These are phyloP conservation scores for Colletotrichum caudatum DNA, from an alignment of 2,329 filamentous ascomycete genomes.

Conservation along the genomic window DNA sequence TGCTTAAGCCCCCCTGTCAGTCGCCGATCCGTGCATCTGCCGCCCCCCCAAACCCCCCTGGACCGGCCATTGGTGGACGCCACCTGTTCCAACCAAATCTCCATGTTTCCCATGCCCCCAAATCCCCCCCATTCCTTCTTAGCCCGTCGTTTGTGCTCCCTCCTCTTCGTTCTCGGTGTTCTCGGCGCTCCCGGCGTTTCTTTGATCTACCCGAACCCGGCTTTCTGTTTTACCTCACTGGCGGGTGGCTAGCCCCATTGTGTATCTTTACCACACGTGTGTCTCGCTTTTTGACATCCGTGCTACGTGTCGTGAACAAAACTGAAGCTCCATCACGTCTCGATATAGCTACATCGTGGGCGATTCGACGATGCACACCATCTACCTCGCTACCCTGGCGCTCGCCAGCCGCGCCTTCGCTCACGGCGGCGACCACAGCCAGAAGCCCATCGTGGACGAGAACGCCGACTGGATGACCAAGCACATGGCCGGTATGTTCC, in stretches of 20 bases:
- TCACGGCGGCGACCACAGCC: constrained; percentile 63
- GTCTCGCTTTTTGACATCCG: background rate
- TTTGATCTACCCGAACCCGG: background rate
- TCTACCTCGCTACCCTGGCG: constrained; percentile 41
- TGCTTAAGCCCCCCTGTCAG: constrained; percentile 29
- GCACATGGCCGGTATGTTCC: constrained; percentile 72
- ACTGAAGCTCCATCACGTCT: background rate
- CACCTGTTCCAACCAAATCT: constrained; percentile 37
- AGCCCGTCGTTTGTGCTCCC: background rate
- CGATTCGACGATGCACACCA: constrained; percentile 16
- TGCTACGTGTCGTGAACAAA: constrained; percentile 16
- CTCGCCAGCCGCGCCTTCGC: constrained; percentile 59
- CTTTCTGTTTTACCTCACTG: constrained; percentile 17
- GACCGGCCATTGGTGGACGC: constrained; percentile 36
- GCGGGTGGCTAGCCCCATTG: constrained; percentile 2
- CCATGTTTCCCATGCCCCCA: constrained; percentile 28
- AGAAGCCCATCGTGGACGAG: constrained; percentile 66
- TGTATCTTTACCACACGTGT: background rate
- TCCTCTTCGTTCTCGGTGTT: constrained; percentile 2
- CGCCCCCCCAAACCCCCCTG: constrained; percentile 34
- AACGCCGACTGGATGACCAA: constrained; percentile 73
- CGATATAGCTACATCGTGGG: background rate
- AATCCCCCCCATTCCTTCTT: constrained; percentile 30
- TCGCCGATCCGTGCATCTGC: constrained; percentile 40
- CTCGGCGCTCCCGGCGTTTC: background rate